Evolutionary conservation across 495 filamentous ascomycete genomes (phyloP).

Genomic region (Penicillium silybi): DNA sequence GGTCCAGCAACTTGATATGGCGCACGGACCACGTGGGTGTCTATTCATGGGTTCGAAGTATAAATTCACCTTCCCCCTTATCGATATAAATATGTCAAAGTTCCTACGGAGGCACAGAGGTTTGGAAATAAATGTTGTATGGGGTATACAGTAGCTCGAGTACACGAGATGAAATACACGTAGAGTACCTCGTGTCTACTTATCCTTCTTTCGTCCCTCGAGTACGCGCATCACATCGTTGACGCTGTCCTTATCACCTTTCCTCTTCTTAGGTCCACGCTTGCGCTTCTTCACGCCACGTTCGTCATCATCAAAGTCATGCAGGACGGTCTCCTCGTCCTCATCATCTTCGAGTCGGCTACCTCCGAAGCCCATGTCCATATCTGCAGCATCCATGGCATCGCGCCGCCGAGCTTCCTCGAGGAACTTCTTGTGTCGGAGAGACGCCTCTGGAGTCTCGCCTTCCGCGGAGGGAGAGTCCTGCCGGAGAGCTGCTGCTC

Average conservation of each 20-base stretch:
- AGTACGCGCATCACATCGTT: conserved; percentile 77
- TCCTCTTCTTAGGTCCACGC: conserved; percentile 78
- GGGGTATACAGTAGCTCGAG: neutral
- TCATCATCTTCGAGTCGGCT: conserved; percentile 78
- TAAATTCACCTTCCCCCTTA: too few species aligned
- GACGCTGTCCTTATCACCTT: conserved; percentile 77
- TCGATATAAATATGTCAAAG: neutral
- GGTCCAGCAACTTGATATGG: neutral
- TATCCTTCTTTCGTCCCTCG: conserved; percentile 57
- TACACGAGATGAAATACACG: neutral
- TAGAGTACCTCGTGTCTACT: neutral
- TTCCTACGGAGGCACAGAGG: neutral
- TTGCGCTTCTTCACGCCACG: conserved; percentile 64
- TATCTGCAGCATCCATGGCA: conserved; percentile 82
- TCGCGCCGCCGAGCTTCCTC: conserved; percentile 52
- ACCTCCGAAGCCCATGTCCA: conserved; percentile 91
- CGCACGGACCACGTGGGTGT: conserved; percentile 1
- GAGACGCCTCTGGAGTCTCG: conserved; percentile 49
- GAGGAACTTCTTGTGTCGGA: conserved; percentile 69
- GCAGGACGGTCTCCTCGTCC: conserved; percentile 68
- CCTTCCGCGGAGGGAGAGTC: conserved; percentile 36
- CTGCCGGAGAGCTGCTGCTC: conserved; percentile 70
- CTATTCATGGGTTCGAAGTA: too few species aligned
- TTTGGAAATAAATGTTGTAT: neutral
- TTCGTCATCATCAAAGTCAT: conserved; percentile 54